phyloP scores from a whole-genome alignment of 1,139 yeast species.

The Pichia sp. region DNA sequence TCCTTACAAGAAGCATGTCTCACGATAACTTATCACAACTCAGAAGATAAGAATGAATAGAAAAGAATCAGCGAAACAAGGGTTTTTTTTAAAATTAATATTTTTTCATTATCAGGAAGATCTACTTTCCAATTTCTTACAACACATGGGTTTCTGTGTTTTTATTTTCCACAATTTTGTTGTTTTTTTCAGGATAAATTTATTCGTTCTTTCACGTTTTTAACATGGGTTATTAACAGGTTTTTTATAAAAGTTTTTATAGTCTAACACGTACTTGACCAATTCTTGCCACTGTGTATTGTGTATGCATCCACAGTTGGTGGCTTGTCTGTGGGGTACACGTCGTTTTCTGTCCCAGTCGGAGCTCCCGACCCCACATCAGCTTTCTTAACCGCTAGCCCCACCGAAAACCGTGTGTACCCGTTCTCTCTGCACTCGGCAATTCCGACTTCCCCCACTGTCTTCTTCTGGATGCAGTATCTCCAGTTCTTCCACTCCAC shows the following conservation, averaged over 20 bases:
- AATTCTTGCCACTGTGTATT: no score
- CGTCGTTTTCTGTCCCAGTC: no score
- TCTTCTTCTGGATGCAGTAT: no score
- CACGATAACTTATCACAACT: conserved; percentile 23
- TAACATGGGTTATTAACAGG: neutral
- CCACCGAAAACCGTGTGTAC: no score
- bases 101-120: neutral
- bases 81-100: neutral
- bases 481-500: no score
- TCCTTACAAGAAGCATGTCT: conserved; percentile 29
- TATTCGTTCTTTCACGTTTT: neutral
- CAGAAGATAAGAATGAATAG: neutral
- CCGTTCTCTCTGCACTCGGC: no score
- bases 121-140: neutral
- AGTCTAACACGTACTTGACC: no score
- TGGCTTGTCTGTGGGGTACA: no score
- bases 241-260: neutral
- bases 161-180: neutral
- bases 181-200: neutral
- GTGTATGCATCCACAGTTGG: no score
- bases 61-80: neutral
- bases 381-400: no score
- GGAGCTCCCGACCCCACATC: no score
- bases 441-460: no score
- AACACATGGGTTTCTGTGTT: neutral